These are phyloP conservation scores for Rhynchosporium agropyri DNA, from an alignment of 2,329 filamentous ascomycete species.

Conservation along the genomic window DNA sequence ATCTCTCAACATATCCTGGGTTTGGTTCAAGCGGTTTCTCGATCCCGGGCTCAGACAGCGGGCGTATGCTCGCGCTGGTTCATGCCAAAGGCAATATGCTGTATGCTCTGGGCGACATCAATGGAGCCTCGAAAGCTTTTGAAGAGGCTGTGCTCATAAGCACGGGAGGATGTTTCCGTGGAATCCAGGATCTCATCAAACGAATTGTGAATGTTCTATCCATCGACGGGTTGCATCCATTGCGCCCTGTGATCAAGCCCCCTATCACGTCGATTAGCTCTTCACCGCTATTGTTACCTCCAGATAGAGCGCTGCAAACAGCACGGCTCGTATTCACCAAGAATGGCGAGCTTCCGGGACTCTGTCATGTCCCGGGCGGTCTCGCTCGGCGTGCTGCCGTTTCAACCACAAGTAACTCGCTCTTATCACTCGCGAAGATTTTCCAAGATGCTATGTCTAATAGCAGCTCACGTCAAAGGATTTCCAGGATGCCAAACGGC, in stretches of 20 bases:
- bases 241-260: constrained; percentile 35
- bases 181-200: constrained; percentile 77
- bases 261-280: constrained; percentile 17
- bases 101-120: constrained; percentile 83
- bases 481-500: constrained; percentile 67
- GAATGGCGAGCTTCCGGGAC: constrained; percentile 76
- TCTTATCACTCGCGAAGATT: constrained; percentile 94
- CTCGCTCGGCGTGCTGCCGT: constrained; percentile 77
- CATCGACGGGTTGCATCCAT: constrained; percentile 47
- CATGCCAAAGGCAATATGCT: constrained; percentile 99
- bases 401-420: constrained; percentile 92
- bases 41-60: constrained; percentile 85
- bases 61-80: constrained; percentile 87
- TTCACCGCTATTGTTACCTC: constrained; percentile 73
- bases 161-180: constrained; percentile 68
- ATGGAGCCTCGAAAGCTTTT: constrained; percentile 81
- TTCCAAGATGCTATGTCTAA: constrained; percentile 95
- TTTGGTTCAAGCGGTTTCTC: constrained; percentile 83
- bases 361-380: constrained; percentile 71
- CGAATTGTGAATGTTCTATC: constrained; percentile 74
- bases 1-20: constrained; percentile 42
- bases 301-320: constrained; percentile 81
- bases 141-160: constrained; percentile 94
- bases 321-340: constrained; percentile 79
- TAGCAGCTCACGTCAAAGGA: constrained; percentile 45